A percentile compares a stretch with the other conserved stretches of the same genome.
phyloP scores from a whole-genome alignment of 768 basidiomycete genomes.

The Sporobolomyces roseus region DNA sequence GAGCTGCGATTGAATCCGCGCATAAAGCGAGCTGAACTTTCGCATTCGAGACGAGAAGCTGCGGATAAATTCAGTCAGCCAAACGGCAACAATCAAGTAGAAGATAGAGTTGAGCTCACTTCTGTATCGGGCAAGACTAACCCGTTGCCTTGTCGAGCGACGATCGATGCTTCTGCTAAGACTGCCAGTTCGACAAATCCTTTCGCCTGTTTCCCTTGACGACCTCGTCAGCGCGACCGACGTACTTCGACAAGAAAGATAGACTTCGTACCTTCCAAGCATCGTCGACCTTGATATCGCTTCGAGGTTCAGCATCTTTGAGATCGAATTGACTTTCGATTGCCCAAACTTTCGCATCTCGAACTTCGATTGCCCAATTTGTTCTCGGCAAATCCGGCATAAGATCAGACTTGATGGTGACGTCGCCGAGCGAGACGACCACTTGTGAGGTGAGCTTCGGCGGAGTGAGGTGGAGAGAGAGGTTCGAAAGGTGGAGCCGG shows the following conservation, averaged over 20 bases:
- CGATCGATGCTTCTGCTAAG: conserved; percentile 24
- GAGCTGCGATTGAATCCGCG: conserved; percentile 48
- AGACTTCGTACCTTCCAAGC: conserved; percentile 40
- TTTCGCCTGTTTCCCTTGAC: conserved; percentile 10
- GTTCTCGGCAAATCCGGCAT: conserved; percentile 63
- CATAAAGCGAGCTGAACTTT: conserved; percentile 44
- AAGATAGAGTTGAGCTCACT: conserved; percentile 18
- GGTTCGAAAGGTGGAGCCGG: conserved; percentile 62
- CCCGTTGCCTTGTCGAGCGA: neutral
- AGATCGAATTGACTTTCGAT: conserved; percentile 22
- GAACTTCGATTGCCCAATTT: conserved; percentile 53
- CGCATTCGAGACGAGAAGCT: conserved; percentile 27
- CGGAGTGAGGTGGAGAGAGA: conserved; percentile 62
- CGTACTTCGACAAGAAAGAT: neutral
- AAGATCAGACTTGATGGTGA: conserved; percentile 66
- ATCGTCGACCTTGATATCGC: neutral
- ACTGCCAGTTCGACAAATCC: conserved; percentile 40
- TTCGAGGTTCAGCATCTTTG: neutral
- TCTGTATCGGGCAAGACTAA: conserved; percentile 34
- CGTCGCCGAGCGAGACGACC: conserved; percentile 63
- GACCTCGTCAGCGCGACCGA: neutral
- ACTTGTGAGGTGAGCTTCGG: conserved; percentile 60
- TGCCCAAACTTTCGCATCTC: conserved; percentile 2
- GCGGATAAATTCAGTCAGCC: neutral
- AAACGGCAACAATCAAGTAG: neutral